A percentile compares a stretch with the other conserved stretches of the same genome.
Evolutionary conservation across 768 basidiomycete species (phyloP).

Genomic region (Exidia glandulosa): DNA sequence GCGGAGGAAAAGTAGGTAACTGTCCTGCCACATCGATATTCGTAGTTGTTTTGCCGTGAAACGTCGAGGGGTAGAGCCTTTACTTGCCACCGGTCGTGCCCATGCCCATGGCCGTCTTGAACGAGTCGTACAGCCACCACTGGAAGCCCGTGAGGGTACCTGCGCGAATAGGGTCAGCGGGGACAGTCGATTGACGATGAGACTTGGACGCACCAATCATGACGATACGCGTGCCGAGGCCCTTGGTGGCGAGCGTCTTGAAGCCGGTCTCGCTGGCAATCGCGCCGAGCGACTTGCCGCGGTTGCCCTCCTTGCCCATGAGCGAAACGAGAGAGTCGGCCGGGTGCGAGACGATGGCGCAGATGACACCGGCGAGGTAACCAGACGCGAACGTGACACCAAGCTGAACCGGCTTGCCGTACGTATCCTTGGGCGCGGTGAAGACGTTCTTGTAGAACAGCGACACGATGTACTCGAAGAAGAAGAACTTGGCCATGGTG

Average conservation of each 20-base stretch:
- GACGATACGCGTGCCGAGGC: conserved; percentile 76
- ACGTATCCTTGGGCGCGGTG: conserved; percentile 63
- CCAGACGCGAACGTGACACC: conserved; percentile 83
- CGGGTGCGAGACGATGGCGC: conserved; percentile 92
- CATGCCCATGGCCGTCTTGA: conserved; percentile 75
- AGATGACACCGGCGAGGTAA: conserved; percentile 91
- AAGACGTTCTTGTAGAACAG: conserved; percentile 85
- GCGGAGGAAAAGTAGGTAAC: not conserved
- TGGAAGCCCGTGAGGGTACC: conserved; percentile 63
- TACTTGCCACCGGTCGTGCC: conserved; percentile 87
- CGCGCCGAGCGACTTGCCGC: conserved; percentile 62
- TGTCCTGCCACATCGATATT: too few species aligned
- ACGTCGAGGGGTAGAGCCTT: conserved; percentile 7
- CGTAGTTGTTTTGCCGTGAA: not conserved
- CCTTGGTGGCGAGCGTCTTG: conserved; percentile 61
- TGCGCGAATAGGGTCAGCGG: too few species aligned
- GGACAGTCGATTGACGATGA: too few species aligned
- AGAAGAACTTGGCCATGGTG: conserved; percentile 99
- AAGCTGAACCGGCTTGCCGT: conserved; percentile 76
- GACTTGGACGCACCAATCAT: conserved; percentile 57
- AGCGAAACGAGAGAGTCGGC: conserved; percentile 89
- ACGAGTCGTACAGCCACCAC: conserved; percentile 90
- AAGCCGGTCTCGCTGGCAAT: conserved; percentile 66
- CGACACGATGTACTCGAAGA: conserved; percentile 82
- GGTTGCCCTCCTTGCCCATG: conserved; percentile 83